Evolutionary conservation across 148 eudicot genomes (phyloP).

Genomic region (Nyssa sinensis): DNA sequence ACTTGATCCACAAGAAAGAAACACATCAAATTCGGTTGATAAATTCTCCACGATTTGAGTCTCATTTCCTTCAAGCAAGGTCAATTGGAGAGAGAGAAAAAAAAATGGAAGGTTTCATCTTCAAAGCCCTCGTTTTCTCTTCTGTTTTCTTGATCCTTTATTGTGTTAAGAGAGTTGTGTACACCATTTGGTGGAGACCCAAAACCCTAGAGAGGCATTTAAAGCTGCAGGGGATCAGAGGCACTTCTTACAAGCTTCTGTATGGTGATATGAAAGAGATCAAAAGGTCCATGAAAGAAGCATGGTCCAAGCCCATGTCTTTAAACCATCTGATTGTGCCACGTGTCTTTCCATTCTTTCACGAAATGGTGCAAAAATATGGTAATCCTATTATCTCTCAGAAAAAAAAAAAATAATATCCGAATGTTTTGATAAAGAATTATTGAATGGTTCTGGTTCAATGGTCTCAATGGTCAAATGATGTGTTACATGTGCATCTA

Average conservation of each 20-base stretch:
- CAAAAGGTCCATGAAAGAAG: slow-evolving; percentile 27
- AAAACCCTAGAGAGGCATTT: slow-evolving; percentile 31
- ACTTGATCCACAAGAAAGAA: too few species aligned
- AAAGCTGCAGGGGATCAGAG: slow-evolving; percentile 34
- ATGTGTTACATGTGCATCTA: too few species aligned
- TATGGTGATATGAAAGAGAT: slow-evolving; percentile 46
- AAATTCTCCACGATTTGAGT: too few species aligned
- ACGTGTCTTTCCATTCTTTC: slow-evolving; percentile 44
- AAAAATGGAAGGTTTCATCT: slow-evolving; percentile 13
- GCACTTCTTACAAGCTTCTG: slow-evolving; percentile 37
- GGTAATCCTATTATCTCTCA: too few species aligned
- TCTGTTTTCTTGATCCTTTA: slow-evolving; percentile 14
- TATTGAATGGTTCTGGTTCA: too few species aligned
- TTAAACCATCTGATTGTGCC: slow-evolving; percentile 37
- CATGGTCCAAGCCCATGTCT: slow-evolving; percentile 43
- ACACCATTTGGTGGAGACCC: slow-evolving; percentile 41
- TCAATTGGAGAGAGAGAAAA: too few species aligned
- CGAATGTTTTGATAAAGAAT: too few species aligned
- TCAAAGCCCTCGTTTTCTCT: slow-evolving; percentile 6
- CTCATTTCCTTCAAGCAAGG: too few species aligned
- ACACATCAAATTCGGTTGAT: too few species aligned
- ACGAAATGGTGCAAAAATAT: slow-evolving; percentile 32
- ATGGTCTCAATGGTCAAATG: too few species aligned
- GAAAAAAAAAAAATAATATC: too few species aligned
- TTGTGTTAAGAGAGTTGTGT: slow-evolving; percentile 11